phyloP scores from a whole-genome alignment of 1,284 basidiomycete genomes.

The Ustilago crameri region DNA sequence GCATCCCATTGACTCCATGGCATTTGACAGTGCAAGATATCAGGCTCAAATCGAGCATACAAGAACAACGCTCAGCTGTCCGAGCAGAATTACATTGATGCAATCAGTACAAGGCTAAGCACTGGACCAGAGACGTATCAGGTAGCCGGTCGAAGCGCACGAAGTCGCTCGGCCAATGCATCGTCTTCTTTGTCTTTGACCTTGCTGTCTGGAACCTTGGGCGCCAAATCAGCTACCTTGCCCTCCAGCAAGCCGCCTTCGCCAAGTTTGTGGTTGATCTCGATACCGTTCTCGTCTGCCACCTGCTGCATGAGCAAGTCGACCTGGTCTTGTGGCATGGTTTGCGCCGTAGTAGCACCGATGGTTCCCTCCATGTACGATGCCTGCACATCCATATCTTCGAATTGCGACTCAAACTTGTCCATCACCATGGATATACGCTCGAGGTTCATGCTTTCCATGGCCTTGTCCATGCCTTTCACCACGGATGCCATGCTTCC shows the following conservation, averaged over 20 bases:
- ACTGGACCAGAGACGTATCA: conserved; percentile 3
- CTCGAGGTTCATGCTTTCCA: conserved; percentile 99
- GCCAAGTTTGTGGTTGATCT: conserved; percentile 88
- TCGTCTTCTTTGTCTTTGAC: conserved; percentile 72
- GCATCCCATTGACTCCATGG: conserved; percentile 4
- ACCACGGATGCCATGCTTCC: conserved; percentile 97
- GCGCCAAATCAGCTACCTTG: conserved; percentile 68
- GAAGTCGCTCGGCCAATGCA: conserved; percentile 76
- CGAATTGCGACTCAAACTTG: conserved; percentile 96
- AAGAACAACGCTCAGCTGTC: not conserved
- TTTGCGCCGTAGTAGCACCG: conserved; percentile 88
- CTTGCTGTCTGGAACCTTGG: conserved; percentile 33
- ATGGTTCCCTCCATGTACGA: conserved; percentile 98
- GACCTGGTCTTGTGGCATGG: conserved; percentile 96
- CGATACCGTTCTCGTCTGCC: conserved; percentile 96
- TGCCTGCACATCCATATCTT: conserved; percentile 97
- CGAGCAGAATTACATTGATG: not conserved
- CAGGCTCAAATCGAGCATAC: too few species aligned
- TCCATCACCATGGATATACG: conserved; percentile 98
- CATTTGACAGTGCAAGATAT: conserved; percentile 4
- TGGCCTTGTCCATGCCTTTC: conserved; percentile 97
- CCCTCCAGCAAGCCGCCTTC: conserved; percentile 76
- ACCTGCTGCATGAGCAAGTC: conserved; percentile 91
- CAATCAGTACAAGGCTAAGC: not conserved
- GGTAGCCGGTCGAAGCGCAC: conserved; percentile 64